Conservation (phyloP, 257 asterid species). For the Jacaranda copaia region DNA sequence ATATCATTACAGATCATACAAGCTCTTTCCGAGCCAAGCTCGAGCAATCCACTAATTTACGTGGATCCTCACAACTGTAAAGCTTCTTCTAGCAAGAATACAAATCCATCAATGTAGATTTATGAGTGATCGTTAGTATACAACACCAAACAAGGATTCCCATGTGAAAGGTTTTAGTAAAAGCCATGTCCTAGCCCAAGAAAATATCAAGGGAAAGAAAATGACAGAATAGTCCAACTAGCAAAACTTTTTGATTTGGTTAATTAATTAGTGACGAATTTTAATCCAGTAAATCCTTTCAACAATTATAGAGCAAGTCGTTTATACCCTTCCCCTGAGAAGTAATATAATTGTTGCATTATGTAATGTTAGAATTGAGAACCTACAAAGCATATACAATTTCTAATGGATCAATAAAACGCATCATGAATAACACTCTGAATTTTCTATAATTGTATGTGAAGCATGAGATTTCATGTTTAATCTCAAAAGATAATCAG, state of each 20-base stretch:
- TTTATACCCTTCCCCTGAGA: neutral
- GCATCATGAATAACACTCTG: neutral
- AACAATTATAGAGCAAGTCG: neutral
- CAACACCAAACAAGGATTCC: neutral
- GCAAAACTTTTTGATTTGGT: neutral
- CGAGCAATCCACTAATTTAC: neutral
- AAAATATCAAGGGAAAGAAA: too few species aligned
- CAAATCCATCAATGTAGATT: neutral
- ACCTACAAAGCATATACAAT: neutral
- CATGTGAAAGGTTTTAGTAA: neutral
- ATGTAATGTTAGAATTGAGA: neutral
- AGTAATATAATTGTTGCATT: neutral
- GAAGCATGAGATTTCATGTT: conserved; percentile 27
- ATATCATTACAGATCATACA: neutral
- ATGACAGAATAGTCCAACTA: neutral
- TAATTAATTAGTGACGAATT: neutral
- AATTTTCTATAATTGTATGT: neutral
- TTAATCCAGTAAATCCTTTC: neutral
- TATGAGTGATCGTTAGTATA: neutral
- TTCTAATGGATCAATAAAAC: neutral
- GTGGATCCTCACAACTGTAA: neutral
- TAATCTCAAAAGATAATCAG: neutral
- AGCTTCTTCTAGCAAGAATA: neutral
- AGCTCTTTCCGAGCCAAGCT: neutral
- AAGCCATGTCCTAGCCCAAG: neutral